Base-by-base conservation (phyloP, 148 eudicot genomes). In the Spergularia bocconei region DNA sequence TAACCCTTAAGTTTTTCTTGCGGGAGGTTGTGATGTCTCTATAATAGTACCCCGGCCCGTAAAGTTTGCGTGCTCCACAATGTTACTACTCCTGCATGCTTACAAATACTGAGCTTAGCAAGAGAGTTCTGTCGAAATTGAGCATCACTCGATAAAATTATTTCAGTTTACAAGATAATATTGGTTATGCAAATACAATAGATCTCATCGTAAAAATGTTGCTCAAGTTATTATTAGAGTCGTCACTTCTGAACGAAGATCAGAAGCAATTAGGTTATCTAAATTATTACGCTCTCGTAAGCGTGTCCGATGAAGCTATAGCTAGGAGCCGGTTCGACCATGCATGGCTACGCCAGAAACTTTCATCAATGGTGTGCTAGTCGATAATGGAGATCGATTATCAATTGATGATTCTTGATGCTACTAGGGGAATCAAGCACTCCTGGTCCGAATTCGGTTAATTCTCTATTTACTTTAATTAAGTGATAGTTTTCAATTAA, bases 381-480 rank as follows among this genome's bases (percentile, higher is more conserved):
- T 50, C 48, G 15, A 6, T 11, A 20, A 77, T 63, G 68, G 69
- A 75, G 76, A 67, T 64, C 15, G 7, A 14, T 17, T 16, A 67
- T 64, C 11, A 12, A 10, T 17, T 16, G 73, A 70, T 20, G 54
- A 53, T 10, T 0, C 36, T 29, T 23, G 75, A 41, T 5, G 8
- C 8, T 68, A 73, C 74, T 54, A 36, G 87, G 90, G 90, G 90
- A 87, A 87, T 87, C 60, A 83, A 85, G 90, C 88, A 41, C 56
- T 82, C 80, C 83, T 87, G 90, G 90, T 87, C 90, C 90, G 88
- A 85, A 39, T 44, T 65, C 12, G 25, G 36, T 3, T 29, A 29
- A 20, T 17, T 4, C 12, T 8, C 29, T 33, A 19, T 13, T 20
- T 44, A 4, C 8, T 41, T 4, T 41, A 1, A 41, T 41, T 23